These are phyloP conservation scores for Cryptosporidium sp. DNA, from an alignment of 169 alveolate genomes.

Conservation along the genomic window DNA sequence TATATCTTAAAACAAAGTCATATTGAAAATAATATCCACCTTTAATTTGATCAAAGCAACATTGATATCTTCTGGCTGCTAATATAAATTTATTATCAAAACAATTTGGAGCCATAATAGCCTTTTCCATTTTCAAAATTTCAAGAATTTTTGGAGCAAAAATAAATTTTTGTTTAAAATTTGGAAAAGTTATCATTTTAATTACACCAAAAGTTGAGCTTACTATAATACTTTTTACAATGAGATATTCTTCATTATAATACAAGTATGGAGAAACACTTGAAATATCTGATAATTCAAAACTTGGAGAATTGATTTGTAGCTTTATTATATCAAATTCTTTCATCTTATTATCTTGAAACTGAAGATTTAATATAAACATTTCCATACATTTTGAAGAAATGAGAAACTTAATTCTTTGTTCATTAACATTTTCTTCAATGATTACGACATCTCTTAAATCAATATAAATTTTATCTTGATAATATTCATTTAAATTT, in stretches of 20 bases:
- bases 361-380: not conserved
- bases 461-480: slow-evolving; percentile 8
- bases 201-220: slow-evolving; percentile 20
- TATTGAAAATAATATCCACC: not conserved
- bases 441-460: slow-evolving; percentile 8
- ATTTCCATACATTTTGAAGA: slow-evolving; percentile 1
- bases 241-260: not conserved
- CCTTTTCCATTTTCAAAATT: not conserved
- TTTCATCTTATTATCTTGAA: slow-evolving; percentile 4
- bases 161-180: not conserved
- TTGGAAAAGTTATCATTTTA: not conserved
- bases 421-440: not conserved
- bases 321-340: not conserved
- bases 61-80: slow-evolving; percentile 17
- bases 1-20: slow-evolving; percentile 5
- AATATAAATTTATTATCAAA: not conserved
- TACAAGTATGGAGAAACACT: slow-evolving; percentile 4
- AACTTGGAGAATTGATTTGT: not conserved
- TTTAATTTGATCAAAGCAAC: slow-evolving; percentile 4
- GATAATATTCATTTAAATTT: not conserved
- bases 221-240: not conserved
- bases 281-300: slow-evolving; percentile 24
- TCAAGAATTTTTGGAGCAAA: not conserved
- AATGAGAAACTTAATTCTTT: slow-evolving; percentile 18
- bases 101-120: not conserved